Evolutionary conservation across 768 basidiomycete genomes (phyloP).

Genomic region (Auriscalpium vulgare): DNA sequence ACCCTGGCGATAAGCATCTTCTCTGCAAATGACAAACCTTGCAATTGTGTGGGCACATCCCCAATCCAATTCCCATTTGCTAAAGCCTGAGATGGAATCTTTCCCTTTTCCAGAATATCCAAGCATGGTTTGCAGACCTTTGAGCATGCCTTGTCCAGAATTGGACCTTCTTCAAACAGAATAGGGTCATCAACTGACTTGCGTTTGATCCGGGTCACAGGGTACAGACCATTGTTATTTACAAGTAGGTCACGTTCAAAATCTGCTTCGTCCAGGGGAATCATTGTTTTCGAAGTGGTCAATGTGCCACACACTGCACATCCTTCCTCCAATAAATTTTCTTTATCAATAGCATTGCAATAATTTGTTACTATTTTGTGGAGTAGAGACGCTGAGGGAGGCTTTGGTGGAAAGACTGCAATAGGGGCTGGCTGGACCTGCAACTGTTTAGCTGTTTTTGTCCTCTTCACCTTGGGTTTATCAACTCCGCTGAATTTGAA

Average conservation of each 20-base stretch:
- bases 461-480: no score
- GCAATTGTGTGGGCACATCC: conserved; percentile 21
- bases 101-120: conserved; percentile 1
- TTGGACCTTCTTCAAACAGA: background rate
- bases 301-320: background rate
- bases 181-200: background rate
- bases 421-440: no score
- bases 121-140: background rate
- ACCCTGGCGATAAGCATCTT: conserved; percentile 22
- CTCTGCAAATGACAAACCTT: conserved; percentile 24
- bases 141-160: background rate
- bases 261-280: background rate
- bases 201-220: background rate
- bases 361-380: background rate
- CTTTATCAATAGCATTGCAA: background rate
- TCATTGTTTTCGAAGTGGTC: background rate
- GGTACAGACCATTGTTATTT: background rate
- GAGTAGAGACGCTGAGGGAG: background rate
- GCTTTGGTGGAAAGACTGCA: background rate
- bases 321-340: background rate
- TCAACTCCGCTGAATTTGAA: no score
- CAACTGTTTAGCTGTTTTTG: no score
- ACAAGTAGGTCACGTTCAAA: background rate
- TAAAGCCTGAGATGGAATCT: conserved; percentile 20
- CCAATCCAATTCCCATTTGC: conserved; percentile 32